phyloP scores from a whole-genome alignment of 1,284 basidiomycete species.

The Sporisorium reilianum region DNA sequence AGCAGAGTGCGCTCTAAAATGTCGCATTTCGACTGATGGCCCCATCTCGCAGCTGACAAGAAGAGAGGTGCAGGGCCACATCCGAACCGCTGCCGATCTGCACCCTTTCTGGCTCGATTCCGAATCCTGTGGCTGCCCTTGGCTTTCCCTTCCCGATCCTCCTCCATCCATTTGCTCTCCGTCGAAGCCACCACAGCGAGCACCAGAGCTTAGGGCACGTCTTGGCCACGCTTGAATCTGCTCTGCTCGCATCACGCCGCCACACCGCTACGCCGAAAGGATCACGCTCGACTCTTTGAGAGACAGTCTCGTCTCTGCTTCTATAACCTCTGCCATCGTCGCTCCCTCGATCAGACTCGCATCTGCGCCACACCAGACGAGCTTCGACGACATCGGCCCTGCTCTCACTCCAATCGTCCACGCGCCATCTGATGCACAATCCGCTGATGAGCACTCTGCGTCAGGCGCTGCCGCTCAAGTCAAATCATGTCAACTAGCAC shows the following conservation, averaged over 20 bases:
- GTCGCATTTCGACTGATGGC: not conserved
- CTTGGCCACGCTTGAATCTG: no score
- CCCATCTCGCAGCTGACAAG: not conserved
- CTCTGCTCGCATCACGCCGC: not conserved
- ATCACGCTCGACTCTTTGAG: not conserved
- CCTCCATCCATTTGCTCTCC: not conserved
- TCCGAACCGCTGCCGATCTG: slow-evolving; percentile 8
- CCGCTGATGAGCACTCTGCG: not conserved
- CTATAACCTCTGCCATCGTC: not conserved
- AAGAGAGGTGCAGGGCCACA: not conserved
- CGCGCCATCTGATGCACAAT: not conserved
- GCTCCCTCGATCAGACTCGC: not conserved
- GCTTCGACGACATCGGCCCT: not conserved
- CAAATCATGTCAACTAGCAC: not conserved
- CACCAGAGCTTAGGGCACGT: not conserved
- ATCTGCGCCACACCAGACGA: not conserved
- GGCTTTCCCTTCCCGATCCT: not conserved
- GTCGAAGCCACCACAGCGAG: not conserved
- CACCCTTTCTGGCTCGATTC: not conserved
- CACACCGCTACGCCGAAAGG: not conserved
- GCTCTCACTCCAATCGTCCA: not conserved
- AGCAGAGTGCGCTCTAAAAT: not conserved
- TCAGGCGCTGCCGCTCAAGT: not conserved
- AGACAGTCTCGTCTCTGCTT: not conserved
- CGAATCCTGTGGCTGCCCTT: not conserved